Evolutionary conservation across 140 eudicot species (phyloP), one percentile per base, ranked within the genome.

Genomic region (Flaveria floridana): DNA sequence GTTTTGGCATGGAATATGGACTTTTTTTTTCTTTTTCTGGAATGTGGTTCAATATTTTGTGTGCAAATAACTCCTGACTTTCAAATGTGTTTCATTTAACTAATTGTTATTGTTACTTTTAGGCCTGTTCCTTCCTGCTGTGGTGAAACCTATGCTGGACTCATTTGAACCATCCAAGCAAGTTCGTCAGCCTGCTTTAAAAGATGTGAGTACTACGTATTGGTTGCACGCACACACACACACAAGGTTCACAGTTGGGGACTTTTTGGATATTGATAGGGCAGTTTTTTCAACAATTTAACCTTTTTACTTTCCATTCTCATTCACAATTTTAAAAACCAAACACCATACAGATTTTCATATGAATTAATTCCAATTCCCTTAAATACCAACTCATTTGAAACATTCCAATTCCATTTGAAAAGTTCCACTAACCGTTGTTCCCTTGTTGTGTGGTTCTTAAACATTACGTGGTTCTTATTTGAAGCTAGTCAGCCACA

Each of bases 121-220:
- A 91, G 97, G 97, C 44, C 91, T 91, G 13, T 87, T 91, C 80
- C 94, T 91, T 76, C 97, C 97, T 41, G 96, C 97, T 41, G 96
- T 91, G 20, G 97, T 89, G 78, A 89, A 91, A 85, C 96, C 97
- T 46, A 89, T 89, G 51, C 84, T 91, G 71, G 96, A 89, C 72
- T 89, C 97, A 12, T 85, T 85, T 42, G 89, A 89, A 61, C 72
- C 97, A 71, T 73, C 96, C 67, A 82, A 89, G 81, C 82, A 85
- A 80, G 93, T 85, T 39, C 91, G 89, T 66, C 91, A 82, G 65
- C 94, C 96, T 46, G 84, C 83, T 76, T 77, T 89, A 47, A 89
- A 82, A 80, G 88, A 91, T 68, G 97, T 91, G 79, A 84, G 91
- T 84, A 57, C 56, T 51, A 19, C 6, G 34, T 47, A 63, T 50